Evolutionary conservation across 768 basidiomycete genomes (phyloP).

Genomic region (Termitomyces sp.): DNA sequence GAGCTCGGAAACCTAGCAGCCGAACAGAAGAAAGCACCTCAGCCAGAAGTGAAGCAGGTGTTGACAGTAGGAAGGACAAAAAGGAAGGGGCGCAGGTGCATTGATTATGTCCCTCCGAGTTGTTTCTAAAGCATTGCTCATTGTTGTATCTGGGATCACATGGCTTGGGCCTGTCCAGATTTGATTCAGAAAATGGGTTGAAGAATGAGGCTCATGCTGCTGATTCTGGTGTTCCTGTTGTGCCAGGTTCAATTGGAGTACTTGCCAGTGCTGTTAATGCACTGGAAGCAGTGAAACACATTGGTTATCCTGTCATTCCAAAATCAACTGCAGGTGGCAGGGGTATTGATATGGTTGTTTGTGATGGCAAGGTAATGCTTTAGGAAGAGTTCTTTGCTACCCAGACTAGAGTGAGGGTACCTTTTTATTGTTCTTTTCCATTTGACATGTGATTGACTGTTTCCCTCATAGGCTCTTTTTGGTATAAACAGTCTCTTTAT

Average conservation of each 20-base stretch:
- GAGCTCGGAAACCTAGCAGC: too few species aligned
- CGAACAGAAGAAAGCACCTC: too few species aligned
- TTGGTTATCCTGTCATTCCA: conserved; percentile 62
- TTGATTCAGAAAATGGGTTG: conserved; percentile 54
- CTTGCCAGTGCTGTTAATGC: conserved; percentile 40
- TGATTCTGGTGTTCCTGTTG: conserved; percentile 50
- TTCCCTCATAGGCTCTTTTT: conserved; percentile 33
- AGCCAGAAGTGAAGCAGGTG: too few species aligned
- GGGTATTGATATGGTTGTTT: conserved; percentile 64
- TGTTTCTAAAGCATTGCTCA: conserved; percentile 23
- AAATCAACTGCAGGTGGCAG: conserved; percentile 71
- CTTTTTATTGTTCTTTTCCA: not conserved
- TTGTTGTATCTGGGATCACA: conserved; percentile 45
- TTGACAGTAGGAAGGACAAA: too few species aligned
- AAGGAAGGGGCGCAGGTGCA: too few species aligned
- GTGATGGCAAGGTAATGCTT: conserved; percentile 38
- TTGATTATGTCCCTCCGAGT: too few species aligned
- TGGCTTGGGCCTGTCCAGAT: conserved; percentile 57
- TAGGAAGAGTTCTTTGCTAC: conserved; percentile 31
- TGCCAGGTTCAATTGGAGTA: conserved; percentile 55
- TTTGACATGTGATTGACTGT: not conserved
- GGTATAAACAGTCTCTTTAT: conserved; percentile 49
- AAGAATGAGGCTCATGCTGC: conserved; percentile 51
- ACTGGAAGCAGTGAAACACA: conserved; percentile 29
- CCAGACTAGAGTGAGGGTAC: conserved; percentile 42